Evolutionary conservation across 2,329 filamentous ascomycete genomes (phyloP).

Genomic region (Colletotrichum simmondsii): DNA sequence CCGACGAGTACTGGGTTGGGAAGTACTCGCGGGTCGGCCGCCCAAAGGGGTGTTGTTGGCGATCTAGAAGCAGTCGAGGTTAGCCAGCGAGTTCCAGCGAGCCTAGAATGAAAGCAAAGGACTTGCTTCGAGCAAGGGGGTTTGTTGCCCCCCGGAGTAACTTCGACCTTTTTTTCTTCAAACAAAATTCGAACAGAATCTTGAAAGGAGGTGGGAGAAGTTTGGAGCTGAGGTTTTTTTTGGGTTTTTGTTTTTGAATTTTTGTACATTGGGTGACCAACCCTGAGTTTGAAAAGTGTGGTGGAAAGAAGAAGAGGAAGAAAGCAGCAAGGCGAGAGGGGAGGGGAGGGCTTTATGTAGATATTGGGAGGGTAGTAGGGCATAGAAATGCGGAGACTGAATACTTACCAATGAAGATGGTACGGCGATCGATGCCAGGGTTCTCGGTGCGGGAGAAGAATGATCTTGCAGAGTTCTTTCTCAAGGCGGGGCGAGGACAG

Average conservation of each 20-base stretch:
- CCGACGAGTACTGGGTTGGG: constrained; percentile 1
- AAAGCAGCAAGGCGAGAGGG: not conserved
- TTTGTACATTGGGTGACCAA: not conserved
- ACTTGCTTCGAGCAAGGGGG: not conserved
- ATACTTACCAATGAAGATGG: constrained; percentile 15
- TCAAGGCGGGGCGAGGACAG: not conserved
- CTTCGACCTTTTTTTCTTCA: not conserved
- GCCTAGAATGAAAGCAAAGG: not conserved
- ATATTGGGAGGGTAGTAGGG: not conserved
- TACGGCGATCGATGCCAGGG: not conserved
- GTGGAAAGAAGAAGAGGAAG: not conserved
- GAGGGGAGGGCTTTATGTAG: not conserved
- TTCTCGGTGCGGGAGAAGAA: constrained; percentile 19
- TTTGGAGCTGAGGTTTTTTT: not conserved
- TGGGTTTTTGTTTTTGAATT: not conserved
- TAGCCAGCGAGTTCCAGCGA: not conserved
- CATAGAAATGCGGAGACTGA: not conserved
- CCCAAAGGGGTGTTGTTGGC: not conserved
- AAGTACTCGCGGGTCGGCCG: constrained; percentile 11
- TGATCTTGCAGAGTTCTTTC: constrained; percentile 21
- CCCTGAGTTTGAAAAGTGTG: not conserved
- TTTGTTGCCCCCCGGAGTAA: not conserved
- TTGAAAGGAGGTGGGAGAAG: not conserved
- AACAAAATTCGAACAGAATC: not conserved
- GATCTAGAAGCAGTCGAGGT: not conserved